phyloP scores from a whole-genome alignment of 2,329 filamentous ascomycete species.

The Cryphonectria carpinicola region DNA sequence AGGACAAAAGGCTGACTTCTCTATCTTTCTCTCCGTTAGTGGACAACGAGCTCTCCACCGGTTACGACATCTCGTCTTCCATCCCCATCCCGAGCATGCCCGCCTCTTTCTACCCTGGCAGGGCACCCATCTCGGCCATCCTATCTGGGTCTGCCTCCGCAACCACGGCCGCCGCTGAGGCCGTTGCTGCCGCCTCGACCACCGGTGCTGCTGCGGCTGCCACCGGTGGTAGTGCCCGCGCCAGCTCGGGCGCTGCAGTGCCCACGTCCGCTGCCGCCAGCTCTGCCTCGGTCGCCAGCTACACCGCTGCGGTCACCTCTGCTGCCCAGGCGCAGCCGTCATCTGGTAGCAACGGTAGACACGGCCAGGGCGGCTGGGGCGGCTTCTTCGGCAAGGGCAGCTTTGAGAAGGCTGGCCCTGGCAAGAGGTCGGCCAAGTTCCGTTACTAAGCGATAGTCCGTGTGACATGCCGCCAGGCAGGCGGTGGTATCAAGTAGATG shows the following conservation, averaged over 20 bases:
- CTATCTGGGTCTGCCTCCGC: slow-evolving; percentile 13
- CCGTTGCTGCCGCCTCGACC: background rate
- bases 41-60: slow-evolving; percentile 26
- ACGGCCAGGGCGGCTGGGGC: slow-evolving; percentile 14
- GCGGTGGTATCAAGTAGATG: background rate
- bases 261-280: slow-evolving; percentile 2
- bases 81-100: slow-evolving; percentile 29
- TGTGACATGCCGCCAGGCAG: background rate
- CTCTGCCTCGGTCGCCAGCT: slow-evolving; percentile 4
- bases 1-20: background rate
- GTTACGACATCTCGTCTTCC: slow-evolving; percentile 19
- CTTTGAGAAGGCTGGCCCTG: background rate
- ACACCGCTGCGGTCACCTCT: slow-evolving; percentile 5
- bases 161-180: slow-evolving; percentile 15
- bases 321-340: slow-evolving; percentile 12
- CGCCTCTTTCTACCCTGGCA: slow-evolving; percentile 27
- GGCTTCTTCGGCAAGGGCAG: background rate
- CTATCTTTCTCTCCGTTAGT: slow-evolving; percentile 1
- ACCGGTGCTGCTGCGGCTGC: background rate
- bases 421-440: slow-evolving; percentile 2
- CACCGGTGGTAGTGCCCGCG: background rate
- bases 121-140: slow-evolving; percentile 24
- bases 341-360: background rate
- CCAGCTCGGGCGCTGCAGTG: background rate
- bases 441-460: slow-evolving; percentile 1